Evolutionary conservation across 2,329 filamentous ascomycete genomes (phyloP).

Genomic region (Colletotrichum plurivorum): DNA sequence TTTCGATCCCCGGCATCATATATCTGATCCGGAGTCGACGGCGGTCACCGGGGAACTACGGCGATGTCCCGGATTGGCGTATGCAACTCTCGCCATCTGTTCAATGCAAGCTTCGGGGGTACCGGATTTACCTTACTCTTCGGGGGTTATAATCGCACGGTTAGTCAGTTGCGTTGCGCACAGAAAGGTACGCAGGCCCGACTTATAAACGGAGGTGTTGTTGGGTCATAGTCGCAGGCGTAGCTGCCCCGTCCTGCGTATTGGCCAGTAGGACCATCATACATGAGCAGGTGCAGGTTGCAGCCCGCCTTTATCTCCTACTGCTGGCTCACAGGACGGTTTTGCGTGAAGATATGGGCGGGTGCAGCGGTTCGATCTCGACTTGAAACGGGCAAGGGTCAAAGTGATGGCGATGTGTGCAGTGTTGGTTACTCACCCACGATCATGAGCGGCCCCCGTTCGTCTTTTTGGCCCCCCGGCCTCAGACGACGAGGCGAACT

Average conservation of each 20-base stretch:
- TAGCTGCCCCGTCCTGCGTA: constrained; percentile 47
- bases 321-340: constrained; percentile 50
- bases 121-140: constrained; percentile 50
- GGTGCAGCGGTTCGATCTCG: constrained; percentile 42
- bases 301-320: constrained; percentile 58
- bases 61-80: constrained; percentile 48
- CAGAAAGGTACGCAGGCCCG: constrained; percentile 46
- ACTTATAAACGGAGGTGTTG: constrained; percentile 46
- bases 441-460: constrained; percentile 47
- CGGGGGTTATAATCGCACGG: constrained; percentile 46
- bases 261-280: constrained; percentile 58
- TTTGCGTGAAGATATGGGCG: constrained; percentile 49
- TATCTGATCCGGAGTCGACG: constrained; percentile 35
- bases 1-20: constrained; percentile 7
- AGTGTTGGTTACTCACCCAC: constrained; percentile 50
- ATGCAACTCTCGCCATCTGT: constrained; percentile 51
- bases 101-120: constrained; percentile 51
- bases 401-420: constrained; percentile 52
- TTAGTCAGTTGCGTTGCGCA: constrained; percentile 48
- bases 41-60: constrained; percentile 50
- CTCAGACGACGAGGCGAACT: not conserved
- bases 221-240: constrained; percentile 59
- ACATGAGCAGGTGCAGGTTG: constrained; percentile 54
- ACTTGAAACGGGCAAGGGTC: constrained; percentile 49
- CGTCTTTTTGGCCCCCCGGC: not conserved